Conservation (phyloP, 2,329 filamentous ascomycete species). For the Ceratocystis ficicola region DNA sequence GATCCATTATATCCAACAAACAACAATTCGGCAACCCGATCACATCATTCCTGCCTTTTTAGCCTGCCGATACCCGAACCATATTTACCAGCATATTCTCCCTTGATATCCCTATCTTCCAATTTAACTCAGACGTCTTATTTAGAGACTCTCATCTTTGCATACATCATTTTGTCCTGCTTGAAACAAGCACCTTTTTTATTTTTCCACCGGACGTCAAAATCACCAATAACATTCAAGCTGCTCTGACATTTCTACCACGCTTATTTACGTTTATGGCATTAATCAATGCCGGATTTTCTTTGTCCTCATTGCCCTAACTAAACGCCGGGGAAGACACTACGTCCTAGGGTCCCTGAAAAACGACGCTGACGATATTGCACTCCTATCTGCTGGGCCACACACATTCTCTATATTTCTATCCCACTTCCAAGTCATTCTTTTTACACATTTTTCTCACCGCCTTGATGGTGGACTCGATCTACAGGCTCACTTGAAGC, state of each 20-base stretch:
- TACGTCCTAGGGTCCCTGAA: conserved; percentile 3
- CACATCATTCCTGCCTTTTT: not conserved
- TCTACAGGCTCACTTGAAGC: not conserved
- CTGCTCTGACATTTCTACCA: not conserved
- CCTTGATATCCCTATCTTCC: not conserved
- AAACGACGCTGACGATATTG: conserved; percentile 4
- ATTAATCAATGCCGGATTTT: not conserved
- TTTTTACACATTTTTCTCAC: not conserved
- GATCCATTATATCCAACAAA: not conserved
- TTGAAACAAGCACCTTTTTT: not conserved
- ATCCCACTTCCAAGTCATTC: not conserved
- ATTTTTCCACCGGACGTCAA: not conserved
- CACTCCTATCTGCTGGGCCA: not conserved
- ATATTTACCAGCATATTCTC: not conserved
- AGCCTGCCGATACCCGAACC: not conserved
- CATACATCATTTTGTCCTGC: not conserved
- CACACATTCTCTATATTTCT: not conserved
- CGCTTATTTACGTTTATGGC: not conserved
- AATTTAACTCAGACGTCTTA: not conserved
- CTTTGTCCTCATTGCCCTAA: not conserved
- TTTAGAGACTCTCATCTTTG: not conserved
- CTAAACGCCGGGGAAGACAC: not conserved
- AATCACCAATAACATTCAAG: not conserved
- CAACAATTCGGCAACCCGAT: not conserved
- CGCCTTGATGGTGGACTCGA: conserved; percentile 2